Base-by-base conservation (phyloP, 495 filamentous ascomycete genomes). In the Bacidia gigantensis region DNA sequence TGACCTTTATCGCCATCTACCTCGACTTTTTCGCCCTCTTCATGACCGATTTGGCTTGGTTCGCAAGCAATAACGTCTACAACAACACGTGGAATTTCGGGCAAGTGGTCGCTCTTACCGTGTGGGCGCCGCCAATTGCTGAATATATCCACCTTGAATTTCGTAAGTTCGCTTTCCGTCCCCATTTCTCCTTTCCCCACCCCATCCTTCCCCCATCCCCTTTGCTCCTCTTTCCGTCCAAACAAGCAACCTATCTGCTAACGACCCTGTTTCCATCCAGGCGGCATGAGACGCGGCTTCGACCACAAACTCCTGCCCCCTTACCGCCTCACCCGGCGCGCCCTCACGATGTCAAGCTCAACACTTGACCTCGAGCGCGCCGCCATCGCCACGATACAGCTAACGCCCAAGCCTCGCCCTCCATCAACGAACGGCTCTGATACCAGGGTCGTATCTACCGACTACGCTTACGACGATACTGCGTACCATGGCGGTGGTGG, bases 121-220 rank as follows among this genome's bases (percentile, higher is more conserved):
- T 61, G 2, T 61, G 58, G 58, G 48, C 50, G 10, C 49, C 35
- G 22, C 52, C 53, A 12, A 35, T 58, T 5, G 41, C 29, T 35
- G 58, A 61, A 48, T 61, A 56, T 20, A 35, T 61, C n/a, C 53
- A 58, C 49, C 23, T 61, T 1, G 56, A 56, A 12, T 18, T 61
- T 18, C 52, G 58, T 58, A 29, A 60, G 58, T 49, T 25, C 1
- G 11, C n/a, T n/a, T n/a, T 41, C 7, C 2, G 2, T 7, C 9
- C 10, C 11, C 12, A 10, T 11, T 11, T 0, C 20, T 9, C 7
- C 1, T 2, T 0, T 24, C 17, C 10, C 14, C 2, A 11, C 3
- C 5, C 24, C 14, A 53, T 21, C 10, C 7, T 2, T 7, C 21
- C 12, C 24, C 5, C 3, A 12, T 9, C 5, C 18, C 18, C 41